Conservation (phyloP, 352 stramenopile species). For the Phytopythium delawarense region DNA sequence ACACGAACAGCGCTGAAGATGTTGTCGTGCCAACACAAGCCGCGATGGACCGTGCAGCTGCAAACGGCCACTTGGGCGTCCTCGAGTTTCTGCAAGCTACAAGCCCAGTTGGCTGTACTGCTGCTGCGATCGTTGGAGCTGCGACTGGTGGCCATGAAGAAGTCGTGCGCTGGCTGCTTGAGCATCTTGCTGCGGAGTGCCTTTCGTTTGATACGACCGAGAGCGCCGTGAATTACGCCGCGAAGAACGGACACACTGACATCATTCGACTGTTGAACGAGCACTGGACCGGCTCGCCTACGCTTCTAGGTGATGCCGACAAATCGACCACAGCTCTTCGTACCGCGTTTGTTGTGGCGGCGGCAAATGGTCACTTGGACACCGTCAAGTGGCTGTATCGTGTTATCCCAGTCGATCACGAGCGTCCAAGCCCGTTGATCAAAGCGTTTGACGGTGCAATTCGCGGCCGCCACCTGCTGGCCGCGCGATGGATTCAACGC, state of each 20-base stretch:
- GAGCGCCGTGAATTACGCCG: neutral
- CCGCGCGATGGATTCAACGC: neutral
- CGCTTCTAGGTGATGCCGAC: neutral
- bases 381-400: neutral
- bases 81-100: neutral
- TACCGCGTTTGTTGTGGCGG: neutral
- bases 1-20: neutral
- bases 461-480: neutral
- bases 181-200: neutral
- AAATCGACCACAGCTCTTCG: neutral
- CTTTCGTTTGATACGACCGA: neutral
- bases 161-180: neutral
- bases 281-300: neutral
- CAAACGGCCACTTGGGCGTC: neutral
- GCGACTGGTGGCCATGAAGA: neutral
- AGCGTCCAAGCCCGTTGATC: neutral
- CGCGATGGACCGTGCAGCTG: neutral
- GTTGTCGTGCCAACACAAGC: neutral
- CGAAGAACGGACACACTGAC: neutral
- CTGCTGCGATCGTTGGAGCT: neutral
- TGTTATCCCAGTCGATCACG: neutral
- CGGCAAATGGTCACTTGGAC: slow-evolving; percentile 10
- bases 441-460: neutral
- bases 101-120: neutral
- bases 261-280: neutral